Percentiles rank a stretch among this genome's conserved stretches.
Evolutionary conservation across 495 filamentous ascomycete species (phyloP).

Genomic region (Tuber calosporum): DNA sequence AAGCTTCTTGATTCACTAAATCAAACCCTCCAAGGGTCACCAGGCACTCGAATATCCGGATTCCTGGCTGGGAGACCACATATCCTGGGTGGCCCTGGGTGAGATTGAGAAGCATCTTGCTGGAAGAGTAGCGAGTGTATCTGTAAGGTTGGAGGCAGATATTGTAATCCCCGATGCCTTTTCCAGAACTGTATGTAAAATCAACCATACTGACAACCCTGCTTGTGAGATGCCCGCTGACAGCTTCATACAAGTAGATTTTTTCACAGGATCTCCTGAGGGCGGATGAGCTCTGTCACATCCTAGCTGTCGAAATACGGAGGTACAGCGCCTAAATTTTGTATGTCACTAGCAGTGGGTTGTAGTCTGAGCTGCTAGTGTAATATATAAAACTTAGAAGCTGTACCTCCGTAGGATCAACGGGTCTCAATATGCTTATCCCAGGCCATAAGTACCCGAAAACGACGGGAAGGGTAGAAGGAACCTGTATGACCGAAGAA

Average conservation of each 20-base stretch:
- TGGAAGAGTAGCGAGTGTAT: background rate
- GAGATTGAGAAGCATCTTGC: constrained; percentile 4
- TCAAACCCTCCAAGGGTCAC: background rate
- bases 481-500: no score
- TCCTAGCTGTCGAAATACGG: background rate
- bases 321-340: no score
- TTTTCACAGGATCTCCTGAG: background rate
- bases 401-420: no score
- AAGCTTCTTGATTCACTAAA: constrained; percentile 5
- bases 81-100: background rate
- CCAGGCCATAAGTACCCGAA: no score
- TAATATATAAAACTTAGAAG: no score
- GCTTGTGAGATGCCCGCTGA: background rate
- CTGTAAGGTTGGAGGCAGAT: background rate
- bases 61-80: background rate
- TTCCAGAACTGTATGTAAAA: background rate
- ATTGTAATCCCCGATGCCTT: background rate
- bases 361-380: no score
- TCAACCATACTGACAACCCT: background rate
- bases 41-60: constrained; percentile 2
- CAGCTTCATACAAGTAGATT: background rate
- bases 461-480: no score
- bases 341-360: no score
- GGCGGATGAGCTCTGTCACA: background rate
- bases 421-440: no score